A percentile compares a stretch with the other conserved stretches of the same genome.
phyloP scores from a whole-genome alignment of 2,329 filamentous ascomycete species.

The Paraconiothyrium sp. region DNA sequence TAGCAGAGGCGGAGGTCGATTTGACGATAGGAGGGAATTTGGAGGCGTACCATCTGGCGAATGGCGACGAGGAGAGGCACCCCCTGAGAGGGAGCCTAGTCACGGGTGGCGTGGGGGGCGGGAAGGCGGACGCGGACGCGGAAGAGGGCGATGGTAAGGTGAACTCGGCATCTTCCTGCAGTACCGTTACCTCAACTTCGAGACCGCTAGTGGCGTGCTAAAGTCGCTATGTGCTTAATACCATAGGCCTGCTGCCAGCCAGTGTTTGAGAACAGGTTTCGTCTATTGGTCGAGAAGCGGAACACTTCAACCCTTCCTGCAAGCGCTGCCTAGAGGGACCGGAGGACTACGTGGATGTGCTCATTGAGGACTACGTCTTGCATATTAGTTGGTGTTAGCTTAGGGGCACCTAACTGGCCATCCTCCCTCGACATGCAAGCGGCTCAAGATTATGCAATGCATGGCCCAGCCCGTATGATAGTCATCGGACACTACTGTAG shows the following conservation, averaged over 20 bases:
- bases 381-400: neutral
- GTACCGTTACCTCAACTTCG: neutral
- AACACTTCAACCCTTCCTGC: neutral
- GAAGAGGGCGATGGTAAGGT: constrained; percentile 43
- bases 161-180: neutral
- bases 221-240: neutral
- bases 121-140: constrained; percentile 46
- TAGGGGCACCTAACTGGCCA: neutral
- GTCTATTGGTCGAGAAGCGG: neutral
- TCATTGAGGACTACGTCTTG: neutral
- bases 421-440: neutral
- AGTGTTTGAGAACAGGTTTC: neutral
- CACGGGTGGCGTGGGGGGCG: constrained; percentile 42
- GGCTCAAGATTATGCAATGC: neutral
- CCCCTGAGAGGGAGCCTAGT: constrained; percentile 60
- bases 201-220: neutral
- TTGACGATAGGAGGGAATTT: constrained; percentile 53
- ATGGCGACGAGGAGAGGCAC: constrained; percentile 72
- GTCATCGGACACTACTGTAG: neutral
- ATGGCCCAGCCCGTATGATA: neutral
- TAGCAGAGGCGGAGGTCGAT: constrained; percentile 48
- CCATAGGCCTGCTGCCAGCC: neutral
- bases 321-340: neutral
- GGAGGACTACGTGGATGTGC: neutral
- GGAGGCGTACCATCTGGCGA: constrained; percentile 64